These are phyloP conservation scores for Pseudevernia furfuracea DNA, from an alignment of 495 filamentous ascomycete species.

Conservation along the genomic window DNA sequence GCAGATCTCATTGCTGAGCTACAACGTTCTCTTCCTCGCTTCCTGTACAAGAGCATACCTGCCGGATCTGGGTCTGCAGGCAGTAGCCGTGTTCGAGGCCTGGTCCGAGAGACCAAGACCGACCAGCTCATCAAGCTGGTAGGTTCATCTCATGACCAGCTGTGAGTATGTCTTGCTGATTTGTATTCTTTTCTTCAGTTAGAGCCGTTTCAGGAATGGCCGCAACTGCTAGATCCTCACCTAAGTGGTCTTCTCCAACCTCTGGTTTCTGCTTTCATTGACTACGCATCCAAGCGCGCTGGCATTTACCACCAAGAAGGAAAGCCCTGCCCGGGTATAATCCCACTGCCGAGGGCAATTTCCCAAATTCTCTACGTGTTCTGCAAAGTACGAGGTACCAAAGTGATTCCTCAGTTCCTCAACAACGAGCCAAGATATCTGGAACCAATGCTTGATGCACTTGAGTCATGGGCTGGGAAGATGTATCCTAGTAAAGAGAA, in stretches of 20 bases:
- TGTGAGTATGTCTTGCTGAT: slow-evolving; percentile 3
- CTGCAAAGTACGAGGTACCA: slow-evolving; percentile 90
- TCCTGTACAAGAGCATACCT: slow-evolving; percentile 39
- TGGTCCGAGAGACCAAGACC: slow-evolving; percentile 19
- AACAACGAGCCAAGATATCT: slow-evolving; percentile 80
- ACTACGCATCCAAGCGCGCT: slow-evolving; percentile 46
- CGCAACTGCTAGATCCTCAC: slow-evolving; percentile 89
- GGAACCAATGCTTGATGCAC: slow-evolving; percentile 65
- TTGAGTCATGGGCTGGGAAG: slow-evolving; percentile 44
- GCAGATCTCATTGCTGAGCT: slow-evolving; percentile 61
- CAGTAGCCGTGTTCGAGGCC: slow-evolving; percentile 29
- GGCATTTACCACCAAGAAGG: slow-evolving; percentile 24
- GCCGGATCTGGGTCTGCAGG: slow-evolving; percentile 30
- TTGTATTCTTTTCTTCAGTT: slow-evolving; percentile 40
- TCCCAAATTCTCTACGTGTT: slow-evolving; percentile 77
- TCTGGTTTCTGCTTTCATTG: slow-evolving; percentile 66
- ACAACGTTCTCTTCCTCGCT: slow-evolving; percentile 45
- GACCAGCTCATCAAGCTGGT: slow-evolving; percentile 20
- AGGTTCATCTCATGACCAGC: background rate
- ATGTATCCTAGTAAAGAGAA: slow-evolving; percentile 16
- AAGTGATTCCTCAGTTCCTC: slow-evolving; percentile 82
- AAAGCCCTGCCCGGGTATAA: slow-evolving; percentile 35
- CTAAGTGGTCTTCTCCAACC: slow-evolving; percentile 64
- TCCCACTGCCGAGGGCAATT: slow-evolving; percentile 60
- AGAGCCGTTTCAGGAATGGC: slow-evolving; percentile 91